A percentile compares a stretch with the other conserved stretches of the same genome.
Conservation (phyloP, 164 flowering plant species). For the Berberis vulgaris region DNA sequence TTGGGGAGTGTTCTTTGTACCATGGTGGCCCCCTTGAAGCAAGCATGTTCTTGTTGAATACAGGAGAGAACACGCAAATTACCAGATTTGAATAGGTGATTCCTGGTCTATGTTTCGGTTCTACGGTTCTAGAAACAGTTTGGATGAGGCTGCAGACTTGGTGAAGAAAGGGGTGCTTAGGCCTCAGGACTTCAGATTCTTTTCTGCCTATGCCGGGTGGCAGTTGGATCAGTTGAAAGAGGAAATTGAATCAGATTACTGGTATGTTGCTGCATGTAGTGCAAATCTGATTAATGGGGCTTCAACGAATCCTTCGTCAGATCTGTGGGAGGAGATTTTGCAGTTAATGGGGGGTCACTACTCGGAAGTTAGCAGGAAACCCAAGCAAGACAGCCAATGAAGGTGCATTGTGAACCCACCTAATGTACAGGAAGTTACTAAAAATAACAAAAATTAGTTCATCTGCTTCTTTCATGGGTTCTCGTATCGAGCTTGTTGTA, state of each 20-base stretch:
- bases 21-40: slow-evolving; percentile 94
- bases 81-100: slow-evolving; percentile 73
- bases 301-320: slow-evolving; percentile 50
- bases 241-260: slow-evolving; percentile 76
- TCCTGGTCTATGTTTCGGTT: slow-evolving; percentile 76
- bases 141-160: slow-evolving; percentile 64
- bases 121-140: slow-evolving; percentile 65
- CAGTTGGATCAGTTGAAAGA: slow-evolving; percentile 74
- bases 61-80: slow-evolving; percentile 31
- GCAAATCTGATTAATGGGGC: slow-evolving; percentile 46
- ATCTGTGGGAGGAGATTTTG: slow-evolving; percentile 85
- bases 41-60: slow-evolving; percentile 65
- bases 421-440: slow-evolving; percentile 30
- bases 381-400: slow-evolving; percentile 50
- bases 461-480: not conserved
- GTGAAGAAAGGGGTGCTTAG: slow-evolving; percentile 62
- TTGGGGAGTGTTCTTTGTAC: slow-evolving; percentile 72
- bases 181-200: slow-evolving; percentile 82
- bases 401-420: slow-evolving; percentile 10
- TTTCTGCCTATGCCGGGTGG: slow-evolving; percentile 95
- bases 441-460: not conserved
- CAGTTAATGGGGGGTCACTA: slow-evolving; percentile 95
- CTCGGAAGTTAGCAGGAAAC: slow-evolving; percentile 88
- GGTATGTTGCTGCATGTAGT: slow-evolving; percentile 92
- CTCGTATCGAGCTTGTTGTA: not conserved